Conservation (phyloP, 2,329 filamentous ascomycete species). For the Ophiognomonia clavigignenti-juglandacearum region DNA sequence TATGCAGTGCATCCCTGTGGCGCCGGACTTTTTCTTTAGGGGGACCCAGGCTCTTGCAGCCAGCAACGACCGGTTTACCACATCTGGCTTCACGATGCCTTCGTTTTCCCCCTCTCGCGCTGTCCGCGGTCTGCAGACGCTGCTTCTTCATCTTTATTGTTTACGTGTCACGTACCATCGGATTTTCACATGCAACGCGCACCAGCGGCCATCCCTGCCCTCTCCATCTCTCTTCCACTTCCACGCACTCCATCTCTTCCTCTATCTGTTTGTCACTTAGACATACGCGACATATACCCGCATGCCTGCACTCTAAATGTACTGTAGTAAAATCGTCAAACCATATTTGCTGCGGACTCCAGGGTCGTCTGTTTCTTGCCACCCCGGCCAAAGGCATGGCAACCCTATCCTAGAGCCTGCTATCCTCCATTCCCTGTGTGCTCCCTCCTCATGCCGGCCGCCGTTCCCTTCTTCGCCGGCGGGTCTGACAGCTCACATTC, state of each 20-base stretch:
- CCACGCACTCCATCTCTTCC: no score
- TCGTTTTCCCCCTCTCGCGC: background rate
- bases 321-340: no score
- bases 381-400: background rate
- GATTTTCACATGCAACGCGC: no score
- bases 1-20: background rate
- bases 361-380: background rate
- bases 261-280: no score
- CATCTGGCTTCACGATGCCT: constrained; percentile 2
- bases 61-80: background rate
- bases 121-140: background rate
- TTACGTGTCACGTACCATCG: no score
- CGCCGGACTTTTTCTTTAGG: background rate
- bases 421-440: no score
- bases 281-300: no score
- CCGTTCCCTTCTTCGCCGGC: background rate
- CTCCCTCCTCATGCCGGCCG: background rate
- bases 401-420: background rate
- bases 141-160: background rate
- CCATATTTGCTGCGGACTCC: no score
- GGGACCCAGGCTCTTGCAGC: background rate
- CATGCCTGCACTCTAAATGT: no score
- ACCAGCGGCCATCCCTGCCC: no score
- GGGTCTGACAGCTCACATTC: background rate
- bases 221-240: no score